phyloP scores from a whole-genome alignment of 148 eudicot species.

The Vaccinium macrocarpon region DNA sequence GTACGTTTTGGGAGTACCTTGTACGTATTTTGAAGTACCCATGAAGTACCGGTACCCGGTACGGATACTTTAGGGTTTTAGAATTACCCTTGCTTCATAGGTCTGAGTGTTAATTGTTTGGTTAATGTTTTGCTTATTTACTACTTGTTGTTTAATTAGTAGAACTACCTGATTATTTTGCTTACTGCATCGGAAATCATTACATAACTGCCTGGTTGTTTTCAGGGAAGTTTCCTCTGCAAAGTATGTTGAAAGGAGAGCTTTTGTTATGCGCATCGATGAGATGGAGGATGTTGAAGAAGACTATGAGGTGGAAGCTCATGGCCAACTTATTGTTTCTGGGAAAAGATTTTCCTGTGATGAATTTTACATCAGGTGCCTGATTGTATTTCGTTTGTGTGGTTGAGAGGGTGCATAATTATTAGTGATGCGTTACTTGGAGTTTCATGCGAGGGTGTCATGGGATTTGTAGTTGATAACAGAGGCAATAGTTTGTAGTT shows the following conservation, averaged over 20 bases:
- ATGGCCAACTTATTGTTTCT: slow-evolving; percentile 27
- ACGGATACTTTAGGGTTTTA: too few relatives aligned
- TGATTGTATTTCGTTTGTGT: neutral
- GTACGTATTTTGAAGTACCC: too few relatives aligned
- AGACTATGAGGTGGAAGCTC: slow-evolving; percentile 41
- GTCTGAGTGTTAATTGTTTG: neutral
- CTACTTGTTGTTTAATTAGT: neutral
- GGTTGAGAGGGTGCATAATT: neutral
- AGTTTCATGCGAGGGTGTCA: neutral
- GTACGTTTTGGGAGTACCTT: too few relatives aligned
- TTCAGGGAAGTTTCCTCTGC: slow-evolving; percentile 34
- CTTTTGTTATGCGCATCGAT: slow-evolving; percentile 58
- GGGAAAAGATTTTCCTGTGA: slow-evolving; percentile 49
- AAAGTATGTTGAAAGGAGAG: slow-evolving; percentile 32
- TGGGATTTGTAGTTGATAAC: neutral
- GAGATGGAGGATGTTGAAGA: slow-evolving; percentile 38
- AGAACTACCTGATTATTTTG: neutral
- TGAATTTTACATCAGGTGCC: slow-evolving; percentile 54
- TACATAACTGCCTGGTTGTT: neutral
- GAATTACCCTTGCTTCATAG: too few relatives aligned
- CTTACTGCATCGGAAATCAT: neutral
- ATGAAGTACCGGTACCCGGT: too few relatives aligned
- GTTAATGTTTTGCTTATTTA: neutral
- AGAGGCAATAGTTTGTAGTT: neutral
- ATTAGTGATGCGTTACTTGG: neutral